Conservation (phyloP, 164 flowering plant genomes). For the Berberis thunbergii region DNA sequence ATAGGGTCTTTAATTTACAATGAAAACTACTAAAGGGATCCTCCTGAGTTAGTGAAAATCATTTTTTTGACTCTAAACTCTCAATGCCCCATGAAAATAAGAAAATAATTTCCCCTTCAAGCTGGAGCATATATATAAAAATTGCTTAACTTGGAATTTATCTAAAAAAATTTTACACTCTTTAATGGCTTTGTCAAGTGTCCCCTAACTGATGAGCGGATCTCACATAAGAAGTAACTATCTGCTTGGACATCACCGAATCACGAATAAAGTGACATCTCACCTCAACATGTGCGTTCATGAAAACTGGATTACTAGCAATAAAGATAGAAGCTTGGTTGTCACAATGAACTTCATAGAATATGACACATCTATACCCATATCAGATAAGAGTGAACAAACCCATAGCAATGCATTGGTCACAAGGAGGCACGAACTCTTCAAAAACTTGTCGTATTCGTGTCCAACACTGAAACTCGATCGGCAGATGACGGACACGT, state of each 20-base stretch:
- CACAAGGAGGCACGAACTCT: background rate
- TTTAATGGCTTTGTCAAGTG: background rate
- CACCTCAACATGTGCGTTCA: constrained; percentile 1
- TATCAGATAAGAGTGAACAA: background rate
- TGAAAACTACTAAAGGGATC: too few relatives aligned
- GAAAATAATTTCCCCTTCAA: background rate
- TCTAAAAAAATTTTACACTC: background rate
- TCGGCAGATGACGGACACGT: too few relatives aligned
- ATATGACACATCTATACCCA: background rate
- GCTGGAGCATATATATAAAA: background rate
- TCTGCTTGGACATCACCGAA: background rate
- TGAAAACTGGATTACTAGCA: constrained; percentile 1
- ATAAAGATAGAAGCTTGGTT: background rate
- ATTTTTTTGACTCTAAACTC: too few relatives aligned
- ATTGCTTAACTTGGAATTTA: background rate
- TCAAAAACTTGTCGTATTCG: too few relatives aligned
- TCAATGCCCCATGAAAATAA: too few relatives aligned
- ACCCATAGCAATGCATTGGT: background rate
- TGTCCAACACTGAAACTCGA: too few relatives aligned
- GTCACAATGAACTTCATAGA: background rate
- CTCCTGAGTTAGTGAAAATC: too few relatives aligned
- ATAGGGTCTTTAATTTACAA: too few relatives aligned
- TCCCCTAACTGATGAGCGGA: background rate
- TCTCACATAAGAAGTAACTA: background rate
- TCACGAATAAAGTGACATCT: background rate